Percentiles rank a stretch among this genome's conserved stretches.
Evolutionary conservation across 257 asterid genomes (phyloP).

Genomic region (Perilla frutescens): DNA sequence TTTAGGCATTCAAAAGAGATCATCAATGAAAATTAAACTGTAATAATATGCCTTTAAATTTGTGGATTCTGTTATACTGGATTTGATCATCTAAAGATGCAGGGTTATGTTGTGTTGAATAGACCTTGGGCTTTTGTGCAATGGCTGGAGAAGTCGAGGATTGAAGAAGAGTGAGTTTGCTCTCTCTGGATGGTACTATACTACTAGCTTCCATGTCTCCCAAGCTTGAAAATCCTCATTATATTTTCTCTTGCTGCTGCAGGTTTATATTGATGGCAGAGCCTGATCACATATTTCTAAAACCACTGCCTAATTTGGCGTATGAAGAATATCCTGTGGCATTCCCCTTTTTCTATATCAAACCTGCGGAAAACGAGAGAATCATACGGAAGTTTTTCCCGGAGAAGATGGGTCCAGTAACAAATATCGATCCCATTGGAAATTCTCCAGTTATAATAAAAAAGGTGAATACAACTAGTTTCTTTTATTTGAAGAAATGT

Average conservation of each 20-base stretch:
- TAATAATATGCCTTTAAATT: no score
- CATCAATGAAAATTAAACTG: no score
- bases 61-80: background rate
- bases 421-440: slow-evolving; percentile 65
- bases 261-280: slow-evolving; percentile 71
- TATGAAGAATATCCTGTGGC: slow-evolving; percentile 56
- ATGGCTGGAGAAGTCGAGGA: slow-evolving; percentile 64
- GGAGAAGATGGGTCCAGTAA: slow-evolving; percentile 59
- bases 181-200: slow-evolving; percentile 22
- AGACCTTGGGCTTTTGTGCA: slow-evolving; percentile 81
- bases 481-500: background rate
- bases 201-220: background rate
- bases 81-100: slow-evolving; percentile 13
- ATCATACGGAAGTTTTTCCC: slow-evolving; percentile 56
- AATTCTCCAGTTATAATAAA: slow-evolving; percentile 67
- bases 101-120: slow-evolving; percentile 71
- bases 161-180: slow-evolving; percentile 68
- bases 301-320: slow-evolving; percentile 57
- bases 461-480: slow-evolving; percentile 42
- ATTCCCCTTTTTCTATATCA: slow-evolving; percentile 63
- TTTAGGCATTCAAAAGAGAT: no score
- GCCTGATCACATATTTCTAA: slow-evolving; percentile 67
- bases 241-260: slow-evolving; percentile 32
- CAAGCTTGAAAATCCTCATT: background rate
- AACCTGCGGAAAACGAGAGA: slow-evolving; percentile 51